Evolutionary conservation across 257 asterid genomes (phyloP), one percentile per base, ranked within the genome.

Genomic region (Coffea canephora): DNA sequence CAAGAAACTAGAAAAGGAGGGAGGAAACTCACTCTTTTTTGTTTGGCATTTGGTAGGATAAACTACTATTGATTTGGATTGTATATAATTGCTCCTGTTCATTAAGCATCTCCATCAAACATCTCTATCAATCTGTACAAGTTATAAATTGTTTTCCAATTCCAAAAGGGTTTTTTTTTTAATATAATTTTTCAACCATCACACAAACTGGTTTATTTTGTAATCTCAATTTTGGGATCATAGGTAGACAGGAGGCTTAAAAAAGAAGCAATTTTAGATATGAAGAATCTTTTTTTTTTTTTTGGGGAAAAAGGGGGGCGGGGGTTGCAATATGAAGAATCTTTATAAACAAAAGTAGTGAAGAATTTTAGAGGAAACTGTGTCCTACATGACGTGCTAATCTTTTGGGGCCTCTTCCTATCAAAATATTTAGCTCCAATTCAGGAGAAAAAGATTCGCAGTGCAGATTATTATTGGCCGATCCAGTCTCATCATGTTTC

Each of bases 381-480:
- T 61, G 50, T 46, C 52, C 43, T 5, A 59, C n/a, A 27, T 71
- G 65, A 64, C 6, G 1, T 6, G 14, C 14, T 65, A 31, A 7
- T 39, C 50, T 72, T 61, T 4, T 25, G 67, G 62, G 68, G 67
- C 45, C 23, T 50, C 31, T 70, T 0, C 74, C 79, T 14, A 23
- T 48, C 46, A 65, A 31, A 4, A 23, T 65, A 54, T 69, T 79
- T 77, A 77, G 73, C 73, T 81, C 80, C 67, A 43, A 61, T 48
- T 74, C 74, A 46, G 36, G 73, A 70, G 34, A 77, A 36, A 59
- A 45, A 69, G 82, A 83, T 71, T 81, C 79, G 65, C 71, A 31
- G 18, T 79, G 77, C 39, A 43, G 45, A 71, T 73, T 36, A 59
- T 77, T 76, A 80, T 62, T 73, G 78, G 73, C 34, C 64, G 10